Conservation (phyloP, 1,284 basidiomycete species). For the Moesziomyces antarcticus region DNA sequence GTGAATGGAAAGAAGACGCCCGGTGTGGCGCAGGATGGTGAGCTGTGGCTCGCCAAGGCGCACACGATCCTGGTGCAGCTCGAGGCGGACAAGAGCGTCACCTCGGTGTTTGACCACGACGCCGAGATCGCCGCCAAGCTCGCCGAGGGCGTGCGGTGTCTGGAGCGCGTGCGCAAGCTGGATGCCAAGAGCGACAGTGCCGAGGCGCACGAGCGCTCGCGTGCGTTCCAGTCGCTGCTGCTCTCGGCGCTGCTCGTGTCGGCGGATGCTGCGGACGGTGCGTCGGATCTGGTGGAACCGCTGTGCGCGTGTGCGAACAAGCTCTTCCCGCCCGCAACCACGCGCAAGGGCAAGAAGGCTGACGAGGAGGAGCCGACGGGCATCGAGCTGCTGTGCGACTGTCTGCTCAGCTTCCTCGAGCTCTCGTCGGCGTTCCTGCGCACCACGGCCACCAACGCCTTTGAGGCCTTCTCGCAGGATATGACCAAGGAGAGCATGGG, state of each 20-base stretch:
- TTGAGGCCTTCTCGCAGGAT: slow-evolving; percentile 78
- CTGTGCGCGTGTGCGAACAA: slow-evolving; percentile 63
- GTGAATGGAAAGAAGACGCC: slow-evolving; percentile 71
- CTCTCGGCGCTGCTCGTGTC: slow-evolving; percentile 54
- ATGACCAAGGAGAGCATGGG: slow-evolving; percentile 82
- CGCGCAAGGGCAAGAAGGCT: slow-evolving; percentile 60
- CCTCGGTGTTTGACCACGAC: slow-evolving; percentile 42
- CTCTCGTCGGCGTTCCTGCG: slow-evolving; percentile 84
- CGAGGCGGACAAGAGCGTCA: slow-evolving; percentile 79
- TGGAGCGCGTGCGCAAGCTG: slow-evolving; percentile 50
- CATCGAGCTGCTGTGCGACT: slow-evolving; percentile 86
- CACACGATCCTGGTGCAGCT: slow-evolving; percentile 75
- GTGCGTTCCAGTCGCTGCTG: slow-evolving; percentile 55
- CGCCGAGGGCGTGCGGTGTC: slow-evolving; percentile 30
- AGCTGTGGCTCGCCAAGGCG: slow-evolving; percentile 82
- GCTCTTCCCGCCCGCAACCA: slow-evolving; percentile 34
- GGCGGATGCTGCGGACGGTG: slow-evolving; percentile 71
- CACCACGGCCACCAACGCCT: slow-evolving; percentile 82
- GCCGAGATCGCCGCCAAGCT: slow-evolving; percentile 46
- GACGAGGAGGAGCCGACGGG: slow-evolving; percentile 71
- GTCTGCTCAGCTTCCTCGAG: slow-evolving; percentile 88
- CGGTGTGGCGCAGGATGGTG: slow-evolving; percentile 77
- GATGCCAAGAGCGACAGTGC: slow-evolving; percentile 30
- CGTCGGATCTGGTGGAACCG: slow-evolving; percentile 56
- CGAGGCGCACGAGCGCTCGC: slow-evolving; percentile 24